Percentiles rank a stretch among this genome's conserved stretches.
Evolutionary conservation across 805 yeast genomes (phyloP).

Genomic region (Jamesozyma hellenica): DNA sequence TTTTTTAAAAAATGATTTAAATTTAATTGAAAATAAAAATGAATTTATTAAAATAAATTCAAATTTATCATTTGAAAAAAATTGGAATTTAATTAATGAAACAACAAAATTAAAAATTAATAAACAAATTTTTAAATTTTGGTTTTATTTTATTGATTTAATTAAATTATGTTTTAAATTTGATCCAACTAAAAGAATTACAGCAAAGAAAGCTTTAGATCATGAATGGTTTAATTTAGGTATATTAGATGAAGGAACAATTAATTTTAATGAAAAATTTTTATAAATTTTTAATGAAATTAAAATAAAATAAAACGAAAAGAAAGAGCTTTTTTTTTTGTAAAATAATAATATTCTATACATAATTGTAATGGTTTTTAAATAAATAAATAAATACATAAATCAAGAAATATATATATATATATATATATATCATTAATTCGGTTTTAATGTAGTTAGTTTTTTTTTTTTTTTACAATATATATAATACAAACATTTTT

Average conservation of each 20-base stretch:
- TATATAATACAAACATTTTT: no score
- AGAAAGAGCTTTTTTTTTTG: no score
- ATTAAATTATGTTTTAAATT: constrained; percentile 54
- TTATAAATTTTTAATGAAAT: no score
- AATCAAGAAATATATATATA: no score
- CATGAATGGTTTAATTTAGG: constrained; percentile 77
- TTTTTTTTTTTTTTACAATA: no score
- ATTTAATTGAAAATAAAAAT: constrained; percentile 9
- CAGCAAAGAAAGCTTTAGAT: constrained; percentile 64
- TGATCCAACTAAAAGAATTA: constrained; percentile 62
- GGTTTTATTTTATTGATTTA: constrained; percentile 74
- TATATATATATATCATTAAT: background rate
- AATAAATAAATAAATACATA: background rate
- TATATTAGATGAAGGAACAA: constrained; percentile 44
- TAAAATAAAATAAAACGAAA: no score
- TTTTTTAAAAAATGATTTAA: constrained; percentile 20
- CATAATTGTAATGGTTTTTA: background rate
- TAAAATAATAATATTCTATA: background rate
- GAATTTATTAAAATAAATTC: constrained; percentile 20
- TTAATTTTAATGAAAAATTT: background rate
- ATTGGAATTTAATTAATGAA: constrained; percentile 20
- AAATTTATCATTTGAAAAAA: constrained; percentile 24
- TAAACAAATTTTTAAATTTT: constrained; percentile 60
- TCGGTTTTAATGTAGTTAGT: background rate
- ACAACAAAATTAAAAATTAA: constrained; percentile 22